Conservation (phyloP, 2,329 filamentous ascomycete genomes). For the Cadophora sp. region DNA sequence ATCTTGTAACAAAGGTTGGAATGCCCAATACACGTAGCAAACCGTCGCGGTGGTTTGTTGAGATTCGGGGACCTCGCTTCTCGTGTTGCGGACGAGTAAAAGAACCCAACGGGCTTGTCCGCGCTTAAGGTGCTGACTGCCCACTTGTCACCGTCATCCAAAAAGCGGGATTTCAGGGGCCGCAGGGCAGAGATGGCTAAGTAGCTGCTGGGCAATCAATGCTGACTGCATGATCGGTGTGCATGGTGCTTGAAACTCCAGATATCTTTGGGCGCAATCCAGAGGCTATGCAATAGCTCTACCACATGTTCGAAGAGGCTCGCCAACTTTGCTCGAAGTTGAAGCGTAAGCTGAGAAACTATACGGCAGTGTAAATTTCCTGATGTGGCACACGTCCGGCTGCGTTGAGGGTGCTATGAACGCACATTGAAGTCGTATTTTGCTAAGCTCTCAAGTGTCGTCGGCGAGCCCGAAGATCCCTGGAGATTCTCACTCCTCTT, state of each 20-base stretch:
- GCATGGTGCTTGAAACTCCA: slow-evolving; percentile 9
- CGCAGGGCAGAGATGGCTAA: not conserved
- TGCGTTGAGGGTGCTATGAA: not conserved
- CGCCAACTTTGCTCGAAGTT: not conserved
- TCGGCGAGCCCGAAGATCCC: not conserved
- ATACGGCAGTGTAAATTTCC: not conserved
- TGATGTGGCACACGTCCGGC: not conserved
- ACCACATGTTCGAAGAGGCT: not conserved
- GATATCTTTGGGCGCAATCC: not conserved
- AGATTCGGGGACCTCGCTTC: not conserved
- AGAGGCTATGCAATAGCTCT: not conserved
- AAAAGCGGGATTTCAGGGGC: not conserved
- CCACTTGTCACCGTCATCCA: not conserved
- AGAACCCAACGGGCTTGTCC: not conserved
- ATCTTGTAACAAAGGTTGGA: too few relatives aligned
- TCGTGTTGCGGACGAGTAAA: slow-evolving; percentile 2
- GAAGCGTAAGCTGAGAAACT: not conserved
- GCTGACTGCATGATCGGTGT: slow-evolving; percentile 3
- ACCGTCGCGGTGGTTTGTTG: not conserved
- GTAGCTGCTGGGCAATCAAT: not conserved
- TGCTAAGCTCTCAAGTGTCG: not conserved
- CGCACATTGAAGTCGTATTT: not conserved
- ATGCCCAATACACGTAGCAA: not conserved
- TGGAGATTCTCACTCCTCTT: not conserved
- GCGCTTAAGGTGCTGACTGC: slow-evolving; percentile 10